A percentile compares a stretch with the other conserved stretches of the same genome.
Conservation (phyloP, 768 basidiomycete genomes). For the Leccinum rimulosum region DNA sequence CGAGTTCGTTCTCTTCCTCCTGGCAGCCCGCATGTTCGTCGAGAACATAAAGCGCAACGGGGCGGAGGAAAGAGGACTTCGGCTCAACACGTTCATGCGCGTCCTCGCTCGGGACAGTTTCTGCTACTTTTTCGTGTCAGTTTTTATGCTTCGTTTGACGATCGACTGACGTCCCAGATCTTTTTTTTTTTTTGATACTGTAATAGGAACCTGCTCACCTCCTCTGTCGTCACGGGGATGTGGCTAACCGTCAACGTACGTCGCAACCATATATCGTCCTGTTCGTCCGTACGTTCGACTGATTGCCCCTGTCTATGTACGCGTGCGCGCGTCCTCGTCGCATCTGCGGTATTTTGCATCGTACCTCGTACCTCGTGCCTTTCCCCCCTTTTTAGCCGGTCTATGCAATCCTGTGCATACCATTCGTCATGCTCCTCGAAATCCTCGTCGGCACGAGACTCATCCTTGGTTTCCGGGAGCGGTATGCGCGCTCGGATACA, state of each 20-base stretch:
- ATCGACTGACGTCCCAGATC: not conserved
- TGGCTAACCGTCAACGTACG: slow-evolving; percentile 27
- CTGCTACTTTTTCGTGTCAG: slow-evolving; percentile 33
- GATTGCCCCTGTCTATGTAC: not conserved
- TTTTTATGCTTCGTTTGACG: not conserved
- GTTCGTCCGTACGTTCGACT: not conserved
- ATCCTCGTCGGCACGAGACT: slow-evolving; percentile 30
- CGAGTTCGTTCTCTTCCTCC: slow-evolving; percentile 25
- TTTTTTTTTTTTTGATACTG: not conserved
- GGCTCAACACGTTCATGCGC: slow-evolving; percentile 21
- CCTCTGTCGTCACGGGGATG: slow-evolving; percentile 25
- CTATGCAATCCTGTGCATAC: slow-evolving; percentile 31
- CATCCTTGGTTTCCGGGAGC: slow-evolving; percentile 32
- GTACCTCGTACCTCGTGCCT: not conserved
- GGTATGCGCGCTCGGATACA: slow-evolving; percentile 18
- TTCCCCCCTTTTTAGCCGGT: slow-evolving; percentile 9
- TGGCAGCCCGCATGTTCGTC: slow-evolving; percentile 20
- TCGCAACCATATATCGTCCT: not conserved
- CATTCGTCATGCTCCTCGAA: slow-evolving; percentile 32
- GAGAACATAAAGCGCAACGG: slow-evolving; percentile 7
- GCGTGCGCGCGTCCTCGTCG: not conserved
- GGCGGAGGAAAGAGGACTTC: not conserved
- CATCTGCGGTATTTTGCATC: not conserved
- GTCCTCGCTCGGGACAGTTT: slow-evolving; percentile 30
- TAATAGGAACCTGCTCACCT: slow-evolving; percentile 25